Conservation (phyloP, 2,329 filamentous ascomycete species). For the Colletotrichum karsti region DNA sequence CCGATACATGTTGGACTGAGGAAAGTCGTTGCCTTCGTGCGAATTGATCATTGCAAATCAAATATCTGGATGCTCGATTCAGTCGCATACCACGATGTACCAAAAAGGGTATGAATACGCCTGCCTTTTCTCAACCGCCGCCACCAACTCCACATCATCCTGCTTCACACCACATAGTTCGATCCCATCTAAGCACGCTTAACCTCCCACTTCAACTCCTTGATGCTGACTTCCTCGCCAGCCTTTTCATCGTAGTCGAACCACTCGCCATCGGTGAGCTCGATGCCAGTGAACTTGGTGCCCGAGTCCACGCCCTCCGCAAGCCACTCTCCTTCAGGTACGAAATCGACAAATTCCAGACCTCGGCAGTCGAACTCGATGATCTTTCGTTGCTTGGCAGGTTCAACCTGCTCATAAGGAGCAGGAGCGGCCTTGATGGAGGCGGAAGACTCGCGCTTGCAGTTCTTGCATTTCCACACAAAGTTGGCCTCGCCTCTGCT, state of each 20-base stretch:
- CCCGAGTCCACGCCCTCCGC: slow-evolving; percentile 82
- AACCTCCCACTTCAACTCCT: slow-evolving; percentile 88
- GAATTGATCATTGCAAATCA: neutral
- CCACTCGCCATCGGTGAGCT: slow-evolving; percentile 92
- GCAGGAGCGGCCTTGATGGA: slow-evolving; percentile 80
- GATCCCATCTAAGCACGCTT: slow-evolving; percentile 65
- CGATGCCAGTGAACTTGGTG: slow-evolving; percentile 84
- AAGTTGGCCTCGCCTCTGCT: slow-evolving; percentile 98
- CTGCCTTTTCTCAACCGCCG: neutral
- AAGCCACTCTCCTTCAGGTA: slow-evolving; percentile 92
- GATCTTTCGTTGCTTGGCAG: slow-evolving; percentile 79
- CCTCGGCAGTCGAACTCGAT: slow-evolving; percentile 94
- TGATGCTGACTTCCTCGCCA: slow-evolving; percentile 90
- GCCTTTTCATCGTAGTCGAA: slow-evolving; percentile 98
- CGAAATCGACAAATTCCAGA: slow-evolving; percentile 91
- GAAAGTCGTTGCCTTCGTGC: neutral
- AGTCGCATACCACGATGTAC: too few species aligned
- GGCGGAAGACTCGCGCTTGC: slow-evolving; percentile 91
- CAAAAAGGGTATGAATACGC: neutral
- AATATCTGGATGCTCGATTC: too few species aligned
- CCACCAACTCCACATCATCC: neutral
- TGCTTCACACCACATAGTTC: neutral
- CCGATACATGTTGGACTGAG: slow-evolving; percentile 19
- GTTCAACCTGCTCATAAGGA: slow-evolving; percentile 75
- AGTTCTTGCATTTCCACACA: slow-evolving; percentile 99